Conservation (phyloP, 495 filamentous ascomycete genomes). For the Chaetomium tenue region DNA sequence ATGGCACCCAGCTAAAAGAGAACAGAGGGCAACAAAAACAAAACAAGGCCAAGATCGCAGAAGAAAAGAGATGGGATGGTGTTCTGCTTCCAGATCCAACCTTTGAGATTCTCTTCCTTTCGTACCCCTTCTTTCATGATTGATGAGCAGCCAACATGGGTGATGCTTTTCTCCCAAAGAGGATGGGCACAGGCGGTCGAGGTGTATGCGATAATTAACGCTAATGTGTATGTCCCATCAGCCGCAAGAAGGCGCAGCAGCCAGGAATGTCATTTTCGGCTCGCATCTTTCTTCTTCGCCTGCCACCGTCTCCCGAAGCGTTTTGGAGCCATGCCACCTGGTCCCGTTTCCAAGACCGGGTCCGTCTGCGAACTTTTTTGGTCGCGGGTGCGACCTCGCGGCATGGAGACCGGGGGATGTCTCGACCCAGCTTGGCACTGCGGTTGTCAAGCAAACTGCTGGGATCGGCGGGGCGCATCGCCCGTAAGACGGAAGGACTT, state of each 20-base stretch:
- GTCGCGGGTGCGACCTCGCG: background rate
- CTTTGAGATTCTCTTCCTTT: background rate
- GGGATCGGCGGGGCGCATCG: background rate
- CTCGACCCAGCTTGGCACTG: too few species aligned
- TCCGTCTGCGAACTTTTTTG: background rate
- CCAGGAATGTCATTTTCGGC: too few species aligned
- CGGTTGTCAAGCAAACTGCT: background rate
- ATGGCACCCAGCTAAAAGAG: too few species aligned
- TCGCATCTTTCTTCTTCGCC: background rate
- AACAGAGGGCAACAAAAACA: too few species aligned
- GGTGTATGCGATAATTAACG: too few species aligned
- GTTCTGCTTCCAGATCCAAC: too few species aligned
- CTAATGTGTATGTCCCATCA: conserved; percentile 5
- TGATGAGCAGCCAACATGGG: background rate
- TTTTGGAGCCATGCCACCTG: background rate
- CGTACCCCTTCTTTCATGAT: background rate
- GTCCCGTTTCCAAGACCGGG: background rate
- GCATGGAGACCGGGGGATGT: background rate
- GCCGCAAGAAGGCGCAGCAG: conserved; percentile 7
- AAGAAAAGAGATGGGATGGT: too few species aligned
- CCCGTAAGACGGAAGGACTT: background rate
- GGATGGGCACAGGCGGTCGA: too few species aligned
- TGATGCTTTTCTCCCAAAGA: background rate
- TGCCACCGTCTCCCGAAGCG: background rate
- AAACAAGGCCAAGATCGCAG: too few species aligned